phyloP scores from a whole-genome alignment of 768 basidiomycete species.

The Boletus fagicola region DNA sequence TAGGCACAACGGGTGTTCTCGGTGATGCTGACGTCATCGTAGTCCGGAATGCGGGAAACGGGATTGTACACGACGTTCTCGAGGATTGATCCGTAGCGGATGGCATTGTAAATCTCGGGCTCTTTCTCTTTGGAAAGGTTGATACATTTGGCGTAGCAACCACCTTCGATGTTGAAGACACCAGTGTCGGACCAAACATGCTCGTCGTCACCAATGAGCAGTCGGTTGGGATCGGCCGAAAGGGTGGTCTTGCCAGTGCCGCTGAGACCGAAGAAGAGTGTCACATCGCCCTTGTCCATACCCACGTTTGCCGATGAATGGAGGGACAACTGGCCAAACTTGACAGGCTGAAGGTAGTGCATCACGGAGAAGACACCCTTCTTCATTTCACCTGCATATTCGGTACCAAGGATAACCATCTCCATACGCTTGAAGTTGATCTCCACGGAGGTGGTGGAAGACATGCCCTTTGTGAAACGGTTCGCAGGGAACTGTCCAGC shows the following conservation, averaged over 20 bases:
- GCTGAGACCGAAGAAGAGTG: constrained; percentile 97
- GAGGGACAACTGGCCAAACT: constrained; percentile 95
- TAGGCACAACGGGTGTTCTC: constrained; percentile 99
- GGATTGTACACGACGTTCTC: constrained; percentile 99
- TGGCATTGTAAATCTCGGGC: constrained; percentile 95
- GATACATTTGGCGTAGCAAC: constrained; percentile 98
- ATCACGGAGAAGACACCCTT: constrained; percentile 99
- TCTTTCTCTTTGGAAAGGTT: constrained; percentile 97
- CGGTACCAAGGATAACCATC: constrained; percentile 99
- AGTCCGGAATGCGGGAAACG: constrained; percentile 77
- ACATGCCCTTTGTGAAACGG: constrained; percentile 99
- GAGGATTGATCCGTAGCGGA: constrained; percentile 93
- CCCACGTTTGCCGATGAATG: constrained; percentile 99
- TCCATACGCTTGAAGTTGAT: constrained; percentile 99
- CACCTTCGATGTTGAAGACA: constrained; percentile 99
- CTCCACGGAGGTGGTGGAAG: constrained; percentile 96
- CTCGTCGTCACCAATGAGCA: constrained; percentile 98
- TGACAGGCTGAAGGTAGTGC: constrained; percentile 99
- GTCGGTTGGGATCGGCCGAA: constrained; percentile 90
- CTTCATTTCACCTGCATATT: constrained; percentile 99
- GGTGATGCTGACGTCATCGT: constrained; percentile 94
- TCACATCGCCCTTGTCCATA: constrained; percentile 84
- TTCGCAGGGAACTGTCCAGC: constrained; percentile 99
- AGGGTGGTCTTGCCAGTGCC: constrained; percentile 99
- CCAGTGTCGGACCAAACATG: constrained; percentile 99